Evolutionary conservation across 1,284 basidiomycete species (phyloP).

Genomic region (Tranzscheliella williamsii): DNA sequence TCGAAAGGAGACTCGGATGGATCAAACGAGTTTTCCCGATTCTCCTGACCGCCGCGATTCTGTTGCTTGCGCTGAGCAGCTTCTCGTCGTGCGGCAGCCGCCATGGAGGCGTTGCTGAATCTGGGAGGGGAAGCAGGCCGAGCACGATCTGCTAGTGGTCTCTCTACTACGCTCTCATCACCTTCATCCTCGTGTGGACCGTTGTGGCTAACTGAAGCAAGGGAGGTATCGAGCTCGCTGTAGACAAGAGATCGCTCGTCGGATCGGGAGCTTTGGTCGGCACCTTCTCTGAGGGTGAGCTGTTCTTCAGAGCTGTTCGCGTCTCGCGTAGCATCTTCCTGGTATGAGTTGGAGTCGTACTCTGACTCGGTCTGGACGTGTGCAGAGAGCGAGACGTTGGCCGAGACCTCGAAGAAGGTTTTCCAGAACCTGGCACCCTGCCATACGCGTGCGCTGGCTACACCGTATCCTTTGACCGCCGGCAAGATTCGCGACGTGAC

Average conservation of each 20-base stretch:
- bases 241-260: slow-evolving; percentile 26
- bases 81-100: slow-evolving; percentile 70
- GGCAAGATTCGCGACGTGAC: slow-evolving; percentile 80
- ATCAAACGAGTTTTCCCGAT: slow-evolving; percentile 27
- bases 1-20: slow-evolving; percentile 74
- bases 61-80: slow-evolving; percentile 25
- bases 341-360: slow-evolving; percentile 29
- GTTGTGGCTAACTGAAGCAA: slow-evolving; percentile 5
- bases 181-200: slow-evolving; percentile 10
- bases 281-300: slow-evolving; percentile 22
- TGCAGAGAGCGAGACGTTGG: slow-evolving; percentile 72
- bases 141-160: slow-evolving; percentile 64
- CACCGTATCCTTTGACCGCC: slow-evolving; percentile 82
- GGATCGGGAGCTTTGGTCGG: slow-evolving; percentile 18
- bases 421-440: slow-evolving; percentile 94
- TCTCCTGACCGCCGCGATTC: slow-evolving; percentile 17
- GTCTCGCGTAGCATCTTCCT: slow-evolving; percentile 21
- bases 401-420: slow-evolving; percentile 89
- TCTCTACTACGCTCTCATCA: slow-evolving; percentile 24
- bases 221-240: slow-evolving; percentile 18
- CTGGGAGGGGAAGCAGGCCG: slow-evolving; percentile 67
- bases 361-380: slow-evolving; percentile 27
- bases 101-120: slow-evolving; percentile 57
- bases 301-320: slow-evolving; percentile 20
- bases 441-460: slow-evolving; percentile 80